phyloP scores from a whole-genome alignment of 2,329 filamentous ascomycete species.

The Colletotrichum sp. region DNA sequence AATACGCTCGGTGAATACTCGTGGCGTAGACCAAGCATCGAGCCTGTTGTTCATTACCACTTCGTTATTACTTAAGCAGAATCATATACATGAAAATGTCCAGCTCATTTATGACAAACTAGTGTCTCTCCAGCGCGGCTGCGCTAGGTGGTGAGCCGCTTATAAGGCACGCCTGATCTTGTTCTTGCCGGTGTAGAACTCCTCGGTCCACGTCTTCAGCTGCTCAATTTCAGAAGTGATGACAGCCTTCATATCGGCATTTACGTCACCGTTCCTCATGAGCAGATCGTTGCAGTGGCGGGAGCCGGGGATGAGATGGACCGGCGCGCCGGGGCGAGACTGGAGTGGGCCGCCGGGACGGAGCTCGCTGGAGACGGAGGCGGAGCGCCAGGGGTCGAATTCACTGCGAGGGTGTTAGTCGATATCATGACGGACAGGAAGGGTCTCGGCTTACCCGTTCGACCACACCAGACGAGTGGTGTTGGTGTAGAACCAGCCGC shows the following conservation, averaged over 20 bases:
- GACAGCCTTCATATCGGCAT: slow-evolving; percentile 46
- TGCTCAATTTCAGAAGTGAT: slow-evolving; percentile 52
- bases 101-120: neutral
- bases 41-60: rapidly evolving
- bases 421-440: neutral
- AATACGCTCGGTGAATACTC: rapidly evolving
- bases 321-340: slow-evolving; percentile 50
- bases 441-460: slow-evolving; percentile 44
- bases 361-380: slow-evolving; percentile 55
- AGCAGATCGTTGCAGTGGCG: slow-evolving; percentile 62
- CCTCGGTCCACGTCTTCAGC: slow-evolving; percentile 58
- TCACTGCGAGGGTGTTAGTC: slow-evolving; percentile 35
- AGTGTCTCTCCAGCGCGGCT: neutral
- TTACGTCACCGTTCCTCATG: slow-evolving; percentile 47
- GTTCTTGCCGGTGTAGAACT: slow-evolving; percentile 41
- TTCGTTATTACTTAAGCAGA: neutral
- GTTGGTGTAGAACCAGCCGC: slow-evolving; percentile 52
- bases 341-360: slow-evolving; percentile 59
- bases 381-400: slow-evolving; percentile 64
- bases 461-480: slow-evolving; percentile 61
- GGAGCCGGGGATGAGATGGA: slow-evolving; percentile 57
- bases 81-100: neutral
- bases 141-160: neutral
- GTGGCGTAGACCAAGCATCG: rapidly evolving
- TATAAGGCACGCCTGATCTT: neutral